Evolutionary conservation across 2,329 filamentous ascomycete genomes (phyloP).

Genomic region (Scedosporium minutisporum): DNA sequence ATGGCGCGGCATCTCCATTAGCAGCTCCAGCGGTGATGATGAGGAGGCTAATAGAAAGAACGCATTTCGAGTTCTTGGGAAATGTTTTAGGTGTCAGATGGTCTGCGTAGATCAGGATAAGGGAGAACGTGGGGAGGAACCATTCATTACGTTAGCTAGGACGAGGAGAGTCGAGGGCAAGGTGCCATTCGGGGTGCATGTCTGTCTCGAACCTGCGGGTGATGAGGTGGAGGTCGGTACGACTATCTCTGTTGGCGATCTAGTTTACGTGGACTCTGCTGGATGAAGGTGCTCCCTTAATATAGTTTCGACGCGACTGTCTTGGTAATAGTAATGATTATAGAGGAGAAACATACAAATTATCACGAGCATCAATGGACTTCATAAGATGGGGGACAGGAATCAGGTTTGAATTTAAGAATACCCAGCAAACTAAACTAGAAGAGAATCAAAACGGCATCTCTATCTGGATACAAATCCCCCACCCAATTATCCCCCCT

Average conservation of each 20-base stretch:
- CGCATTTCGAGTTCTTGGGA: slow-evolving; percentile 63
- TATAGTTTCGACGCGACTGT: neutral
- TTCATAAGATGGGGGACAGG: neutral
- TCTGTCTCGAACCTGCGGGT: slow-evolving; percentile 29
- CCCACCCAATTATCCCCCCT: slow-evolving; percentile 1
- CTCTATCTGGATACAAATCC: slow-evolving; percentile 1
- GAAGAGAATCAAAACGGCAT: slow-evolving; percentile 4
- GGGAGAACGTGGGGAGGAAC: slow-evolving; percentile 68
- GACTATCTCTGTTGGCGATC: neutral
- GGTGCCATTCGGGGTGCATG: slow-evolving; percentile 83
- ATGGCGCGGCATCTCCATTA: neutral
- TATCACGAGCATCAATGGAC: neutral
- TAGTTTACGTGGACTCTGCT: neutral
- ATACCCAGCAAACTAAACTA: neutral
- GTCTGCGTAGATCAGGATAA: slow-evolving; percentile 85
- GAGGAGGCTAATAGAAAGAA: slow-evolving; percentile 41
- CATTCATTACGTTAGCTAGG: slow-evolving; percentile 80
- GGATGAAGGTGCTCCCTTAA: neutral
- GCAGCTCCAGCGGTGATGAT: slow-evolving; percentile 53
- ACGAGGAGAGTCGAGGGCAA: slow-evolving; percentile 75
- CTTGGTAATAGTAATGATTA: neutral
- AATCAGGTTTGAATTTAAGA: slow-evolving; percentile 6
- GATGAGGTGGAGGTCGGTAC: neutral
- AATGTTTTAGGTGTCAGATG: slow-evolving; percentile 90
- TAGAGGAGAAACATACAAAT: neutral